Conservation (phyloP, 2,329 filamentous ascomycete genomes). For the Claviceps sp. region DNA sequence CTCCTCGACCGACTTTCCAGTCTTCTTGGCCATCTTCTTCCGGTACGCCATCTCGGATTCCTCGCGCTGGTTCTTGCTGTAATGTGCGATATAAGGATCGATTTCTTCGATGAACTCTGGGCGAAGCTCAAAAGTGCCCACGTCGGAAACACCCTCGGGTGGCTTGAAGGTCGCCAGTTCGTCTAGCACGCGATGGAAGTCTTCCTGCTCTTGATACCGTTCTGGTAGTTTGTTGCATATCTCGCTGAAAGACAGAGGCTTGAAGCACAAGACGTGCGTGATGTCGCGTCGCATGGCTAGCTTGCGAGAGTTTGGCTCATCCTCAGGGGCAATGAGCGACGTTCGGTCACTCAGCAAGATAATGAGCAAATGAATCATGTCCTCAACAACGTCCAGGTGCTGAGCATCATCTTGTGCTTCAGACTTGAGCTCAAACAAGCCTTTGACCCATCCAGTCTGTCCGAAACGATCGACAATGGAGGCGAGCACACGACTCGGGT, state of each 20-base stretch:
- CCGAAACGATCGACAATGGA: conserved; percentile 88
- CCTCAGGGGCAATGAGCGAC: conserved; percentile 56
- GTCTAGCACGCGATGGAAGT: conserved; percentile 72
- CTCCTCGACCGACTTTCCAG: conserved; percentile 65
- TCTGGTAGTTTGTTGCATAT: conserved; percentile 77
- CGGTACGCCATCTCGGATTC: conserved; percentile 86
- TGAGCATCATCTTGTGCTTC: conserved; percentile 74
- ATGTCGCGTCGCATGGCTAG: conserved; percentile 77
- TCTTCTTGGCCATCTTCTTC: conserved; percentile 75
- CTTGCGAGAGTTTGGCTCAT: conserved; percentile 51
- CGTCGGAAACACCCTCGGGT: conserved; percentile 83
- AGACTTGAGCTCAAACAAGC: conserved; percentile 59
- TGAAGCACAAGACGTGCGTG: conserved; percentile 89
- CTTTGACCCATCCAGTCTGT: conserved; percentile 75
- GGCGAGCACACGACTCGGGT: conserved; percentile 70
- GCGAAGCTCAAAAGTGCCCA: conserved; percentile 87
- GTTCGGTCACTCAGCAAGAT: conserved; percentile 81
- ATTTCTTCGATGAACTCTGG: conserved; percentile 75
- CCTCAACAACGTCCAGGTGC: conserved; percentile 85
- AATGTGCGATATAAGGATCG: conserved; percentile 92
- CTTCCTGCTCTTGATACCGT: conserved; percentile 76
- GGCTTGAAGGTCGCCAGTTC: conserved; percentile 82
- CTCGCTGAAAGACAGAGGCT: conserved; percentile 88
- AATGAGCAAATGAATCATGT: conserved; percentile 88
- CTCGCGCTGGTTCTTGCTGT: conserved; percentile 92